Base-by-base conservation (phyloP, 768 basidiomycete genomes). In the Russula earlei region DNA sequence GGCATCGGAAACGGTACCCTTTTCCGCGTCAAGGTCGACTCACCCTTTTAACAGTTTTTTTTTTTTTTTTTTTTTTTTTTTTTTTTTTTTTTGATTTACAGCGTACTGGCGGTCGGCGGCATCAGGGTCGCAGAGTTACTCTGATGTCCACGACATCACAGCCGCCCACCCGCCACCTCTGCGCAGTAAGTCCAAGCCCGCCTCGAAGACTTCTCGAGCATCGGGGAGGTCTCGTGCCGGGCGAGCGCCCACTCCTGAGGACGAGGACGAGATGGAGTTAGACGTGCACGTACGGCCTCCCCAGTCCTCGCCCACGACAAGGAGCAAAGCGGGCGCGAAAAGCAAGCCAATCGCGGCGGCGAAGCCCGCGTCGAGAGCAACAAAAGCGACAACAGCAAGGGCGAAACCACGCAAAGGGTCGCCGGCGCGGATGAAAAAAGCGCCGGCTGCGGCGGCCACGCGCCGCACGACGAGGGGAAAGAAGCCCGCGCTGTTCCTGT, bases 1-100 rank as follows among this genome's bases (percentile, higher is more conserved):
- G 82, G 78, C 0, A 71, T 80, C 58, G 83, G 79, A 7, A 62
- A 72, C 37, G 68, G 83, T 83, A 55, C 31, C 19, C 19, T 41
- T 20, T 14, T 29, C 36, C 20, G 4, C 5, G 5, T 31, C 29
- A 31, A 10, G 29, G 10, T 31, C 10, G 29, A 10, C 29, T 31
- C 29, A 31, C 29, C 29, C 29, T 5, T 5, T 31, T 31, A 31
- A 31, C 5, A 31, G 10, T 31, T 10, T 3, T 31, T 3, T 31
- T 31, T 31, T 31, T 31, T 31, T 31, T 31, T 31, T 31, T n/a
- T 33, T 33, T 33, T 33, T 33, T 33, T 33, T 33, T 33, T 33
- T 10, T 12, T n/a, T n/a, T 24, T 17, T 29, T n/a, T 25, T 4
- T 31, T 37, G 27, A 15, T 7, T 31, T 4, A 45, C 17, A 49